phyloP scores from a whole-genome alignment of 1,284 basidiomycete species.

The Pyrrhoderma lamaoense region DNA sequence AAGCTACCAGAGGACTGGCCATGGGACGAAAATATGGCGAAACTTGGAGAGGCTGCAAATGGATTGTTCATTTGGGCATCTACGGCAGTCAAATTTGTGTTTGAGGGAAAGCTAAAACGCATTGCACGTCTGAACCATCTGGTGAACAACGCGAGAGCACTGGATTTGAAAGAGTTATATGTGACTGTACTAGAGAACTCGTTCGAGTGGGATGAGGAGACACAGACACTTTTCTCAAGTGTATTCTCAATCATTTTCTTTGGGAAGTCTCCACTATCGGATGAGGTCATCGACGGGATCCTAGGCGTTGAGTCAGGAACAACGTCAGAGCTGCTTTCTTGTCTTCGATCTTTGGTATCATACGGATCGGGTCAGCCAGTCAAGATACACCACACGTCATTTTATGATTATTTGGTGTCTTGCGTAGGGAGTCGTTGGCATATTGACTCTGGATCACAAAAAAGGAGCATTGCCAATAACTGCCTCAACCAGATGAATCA shows the following conservation, averaged over 20 bases:
- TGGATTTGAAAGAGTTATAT: background rate
- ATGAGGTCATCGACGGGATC: no score
- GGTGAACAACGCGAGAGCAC: background rate
- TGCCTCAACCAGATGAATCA: background rate
- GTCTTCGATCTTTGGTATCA: background rate
- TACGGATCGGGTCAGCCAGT: background rate
- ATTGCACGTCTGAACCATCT: background rate
- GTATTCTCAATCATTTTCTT: background rate
- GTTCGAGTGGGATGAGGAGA: background rate
- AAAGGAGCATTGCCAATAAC: background rate
- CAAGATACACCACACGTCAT: background rate
- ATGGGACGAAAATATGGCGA: background rate
- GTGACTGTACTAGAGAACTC: background rate
- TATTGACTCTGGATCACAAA: background rate
- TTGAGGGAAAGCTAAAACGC: background rate
- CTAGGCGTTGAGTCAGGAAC: background rate
- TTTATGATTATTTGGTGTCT: conserved; percentile 1
- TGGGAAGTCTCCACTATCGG: background rate
- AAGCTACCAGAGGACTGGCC: background rate
- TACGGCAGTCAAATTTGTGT: background rate
- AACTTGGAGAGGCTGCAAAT: background rate
- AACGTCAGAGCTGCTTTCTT: background rate
- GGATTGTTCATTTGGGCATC: conserved; percentile 3
- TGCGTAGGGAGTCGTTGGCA: background rate
- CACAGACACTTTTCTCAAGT: background rate